Evolutionary conservation across 306 rosid species (phyloP).

Genomic region (Quercus wislizeni): DNA sequence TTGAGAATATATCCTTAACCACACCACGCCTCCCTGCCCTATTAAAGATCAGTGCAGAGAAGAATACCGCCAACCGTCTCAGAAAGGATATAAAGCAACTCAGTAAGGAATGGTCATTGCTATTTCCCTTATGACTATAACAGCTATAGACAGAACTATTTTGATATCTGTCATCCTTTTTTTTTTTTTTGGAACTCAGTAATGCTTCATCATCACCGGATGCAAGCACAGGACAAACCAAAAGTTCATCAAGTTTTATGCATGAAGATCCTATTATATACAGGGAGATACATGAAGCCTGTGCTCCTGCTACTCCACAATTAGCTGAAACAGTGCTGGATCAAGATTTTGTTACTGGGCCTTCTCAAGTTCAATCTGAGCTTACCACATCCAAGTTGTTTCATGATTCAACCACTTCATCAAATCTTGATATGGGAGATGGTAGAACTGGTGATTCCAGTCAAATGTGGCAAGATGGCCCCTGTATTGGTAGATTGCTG

Average conservation of each 20-base stretch:
- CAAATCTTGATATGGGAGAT: constrained; percentile 29
- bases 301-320: constrained; percentile 29
- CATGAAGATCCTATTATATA: constrained; percentile 40
- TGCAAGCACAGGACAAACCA: constrained; percentile 50
- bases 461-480: constrained; percentile 44
- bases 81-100: no score
- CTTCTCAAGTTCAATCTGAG: constrained; percentile 38
- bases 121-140: constrained; percentile 1
- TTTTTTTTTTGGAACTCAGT: not conserved
- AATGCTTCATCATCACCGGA: constrained; percentile 27
- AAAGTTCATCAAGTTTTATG: constrained; percentile 41
- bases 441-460: constrained; percentile 38
- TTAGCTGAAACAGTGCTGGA: constrained; percentile 33
- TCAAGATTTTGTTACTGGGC: constrained; percentile 42
- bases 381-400: constrained; percentile 31
- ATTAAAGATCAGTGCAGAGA: constrained; percentile 80
- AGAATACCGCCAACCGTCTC: constrained; percentile 6
- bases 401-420: constrained; percentile 33
- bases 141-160: not conserved
- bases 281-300: constrained; percentile 43
- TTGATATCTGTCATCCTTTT: not conserved
- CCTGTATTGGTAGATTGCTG: constrained; percentile 33
- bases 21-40: constrained; percentile 78
- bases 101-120: constrained; percentile 16
- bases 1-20: constrained; percentile 51